phyloP scores from a whole-genome alignment of 306 rosid genomes.

The Gastrolobium bilobum region DNA sequence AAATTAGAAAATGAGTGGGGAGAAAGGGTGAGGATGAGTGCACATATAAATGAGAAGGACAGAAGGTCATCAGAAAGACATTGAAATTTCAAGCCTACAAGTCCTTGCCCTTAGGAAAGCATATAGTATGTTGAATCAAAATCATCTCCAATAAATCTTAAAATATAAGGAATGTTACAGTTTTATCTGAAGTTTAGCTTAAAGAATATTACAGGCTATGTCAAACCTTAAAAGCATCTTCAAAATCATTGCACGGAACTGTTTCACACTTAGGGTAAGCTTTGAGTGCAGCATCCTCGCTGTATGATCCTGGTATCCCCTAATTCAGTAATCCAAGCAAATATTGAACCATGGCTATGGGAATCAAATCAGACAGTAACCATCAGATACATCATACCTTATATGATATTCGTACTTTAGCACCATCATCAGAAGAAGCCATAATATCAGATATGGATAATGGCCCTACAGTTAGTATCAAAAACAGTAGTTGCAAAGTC shows the following conservation, averaged over 20 bases:
- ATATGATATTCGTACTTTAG: conserved; percentile 63
- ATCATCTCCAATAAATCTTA: conserved; percentile 1
- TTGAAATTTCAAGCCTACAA: not conserved
- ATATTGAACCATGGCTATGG: conserved; percentile 37
- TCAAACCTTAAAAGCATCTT: conserved; percentile 76
- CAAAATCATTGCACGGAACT: conserved; percentile 75
- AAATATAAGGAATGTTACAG: conserved; percentile 6
- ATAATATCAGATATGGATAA: conserved; percentile 61
- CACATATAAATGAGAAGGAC: conserved; percentile 24
- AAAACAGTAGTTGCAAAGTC: conserved; percentile 17
- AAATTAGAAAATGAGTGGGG: conserved; percentile 3
- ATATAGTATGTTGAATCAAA: conserved; percentile 17
- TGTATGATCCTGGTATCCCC: conserved; percentile 76
- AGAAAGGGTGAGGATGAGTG: conserved; percentile 1
- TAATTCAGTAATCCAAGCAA: conserved; percentile 54
- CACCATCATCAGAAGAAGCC: conserved; percentile 53
- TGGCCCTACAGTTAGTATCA: conserved; percentile 59
- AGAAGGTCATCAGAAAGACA: conserved; percentile 40
- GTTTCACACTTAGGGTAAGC: conserved; percentile 75
- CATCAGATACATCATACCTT: conserved; percentile 57
- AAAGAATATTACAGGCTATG: conserved; percentile 39
- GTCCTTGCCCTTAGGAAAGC: conserved; percentile 1
- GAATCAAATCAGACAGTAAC: conserved; percentile 25
- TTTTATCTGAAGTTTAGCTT: conserved; percentile 1
- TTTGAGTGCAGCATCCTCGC: conserved; percentile 80